These are phyloP conservation scores for Salix viminalis DNA, from an alignment of 345 rosid species.

Conservation along the genomic window DNA sequence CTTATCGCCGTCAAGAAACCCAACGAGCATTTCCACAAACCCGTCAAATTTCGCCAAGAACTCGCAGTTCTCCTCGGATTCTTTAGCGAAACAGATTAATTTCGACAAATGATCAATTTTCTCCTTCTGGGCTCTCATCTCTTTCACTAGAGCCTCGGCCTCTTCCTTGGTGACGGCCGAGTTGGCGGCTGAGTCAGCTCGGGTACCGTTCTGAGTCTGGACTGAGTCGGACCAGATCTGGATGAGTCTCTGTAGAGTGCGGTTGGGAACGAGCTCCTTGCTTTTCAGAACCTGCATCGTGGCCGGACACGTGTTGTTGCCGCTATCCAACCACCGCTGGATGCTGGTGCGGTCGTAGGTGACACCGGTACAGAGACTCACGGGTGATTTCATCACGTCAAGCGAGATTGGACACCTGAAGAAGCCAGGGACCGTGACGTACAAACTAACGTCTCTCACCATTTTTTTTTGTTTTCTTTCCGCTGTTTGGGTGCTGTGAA, in stretches of 20 bases:
- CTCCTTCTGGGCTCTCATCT: constrained; percentile 11
- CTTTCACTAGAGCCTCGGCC: constrained; percentile 24
- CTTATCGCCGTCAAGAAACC: constrained; percentile 24
- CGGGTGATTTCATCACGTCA: constrained; percentile 91
- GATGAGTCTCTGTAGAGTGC: constrained; percentile 75
- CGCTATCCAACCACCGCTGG: constrained; percentile 83
- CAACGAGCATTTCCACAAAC: constrained; percentile 45
- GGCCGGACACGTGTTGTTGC: constrained; percentile 89
- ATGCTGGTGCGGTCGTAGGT: constrained; percentile 90
- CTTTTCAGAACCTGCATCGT: constrained; percentile 85
- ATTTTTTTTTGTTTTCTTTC: constrained; percentile 19
- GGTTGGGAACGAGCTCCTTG: constrained; percentile 76
- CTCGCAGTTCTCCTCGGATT: constrained; percentile 53
- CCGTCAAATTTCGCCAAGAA: constrained; percentile 48
- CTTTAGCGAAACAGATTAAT: constrained; percentile 44
- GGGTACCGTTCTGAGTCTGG: constrained; percentile 14
- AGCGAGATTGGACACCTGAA: constrained; percentile 93
- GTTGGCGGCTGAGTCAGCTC: constrained; percentile 16
- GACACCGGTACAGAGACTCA: constrained; percentile 88
- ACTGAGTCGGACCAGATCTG: constrained; percentile 68
- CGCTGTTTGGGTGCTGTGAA: constrained; percentile 23
- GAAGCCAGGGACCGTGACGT: constrained; percentile 67
- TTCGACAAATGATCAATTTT: constrained; percentile 22
- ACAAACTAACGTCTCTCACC: constrained; percentile 58
- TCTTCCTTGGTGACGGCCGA: constrained; percentile 33